These are phyloP conservation scores for Quillaja saponaria DNA, from an alignment of 306 rosid species.

Conservation along the genomic window DNA sequence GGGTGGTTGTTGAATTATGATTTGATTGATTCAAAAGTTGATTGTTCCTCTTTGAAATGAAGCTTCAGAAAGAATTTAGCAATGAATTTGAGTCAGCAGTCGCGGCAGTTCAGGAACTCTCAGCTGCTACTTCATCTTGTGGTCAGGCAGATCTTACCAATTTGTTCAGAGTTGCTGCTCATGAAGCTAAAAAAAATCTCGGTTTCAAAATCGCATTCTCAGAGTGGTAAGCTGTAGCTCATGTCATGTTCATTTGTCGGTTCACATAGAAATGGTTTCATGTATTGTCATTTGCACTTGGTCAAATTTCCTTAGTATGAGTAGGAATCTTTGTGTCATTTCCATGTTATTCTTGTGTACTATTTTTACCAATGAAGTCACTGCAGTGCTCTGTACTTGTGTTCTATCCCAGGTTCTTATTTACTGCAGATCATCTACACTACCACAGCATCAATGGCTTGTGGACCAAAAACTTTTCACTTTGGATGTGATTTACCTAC, in stretches of 20 bases:
- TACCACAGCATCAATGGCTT: constrained; percentile 80
- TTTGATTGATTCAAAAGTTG: not conserved
- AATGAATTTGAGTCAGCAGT: constrained; percentile 65
- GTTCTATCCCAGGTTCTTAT: constrained; percentile 62
- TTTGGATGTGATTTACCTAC: constrained; percentile 90
- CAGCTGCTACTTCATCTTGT: constrained; percentile 59
- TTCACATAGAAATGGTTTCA: constrained; percentile 10
- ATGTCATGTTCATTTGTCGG: not conserved
- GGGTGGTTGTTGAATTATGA: too few species aligned
- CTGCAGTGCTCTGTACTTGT: constrained; percentile 21
- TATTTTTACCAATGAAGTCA: constrained; percentile 19
- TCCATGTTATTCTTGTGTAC: not conserved
- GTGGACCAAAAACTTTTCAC: constrained; percentile 74
- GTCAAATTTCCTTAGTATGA: constrained; percentile 2
- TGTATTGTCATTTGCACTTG: not conserved
- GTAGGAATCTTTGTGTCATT: not conserved
- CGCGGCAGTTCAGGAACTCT: constrained; percentile 57
- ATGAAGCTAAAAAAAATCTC: constrained; percentile 83
- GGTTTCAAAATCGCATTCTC: constrained; percentile 61
- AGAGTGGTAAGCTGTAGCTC: constrained; percentile 63
- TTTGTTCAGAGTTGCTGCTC: constrained; percentile 73
- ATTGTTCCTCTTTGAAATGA: constrained; percentile 1
- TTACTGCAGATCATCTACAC: constrained; percentile 78
- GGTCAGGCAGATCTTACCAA: constrained; percentile 77
- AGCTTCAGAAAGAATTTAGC: constrained; percentile 84